Percentiles rank a stretch among this genome's conserved stretches.
Conservation (phyloP, 306 rosid species). For the Quercus bicolor region DNA sequence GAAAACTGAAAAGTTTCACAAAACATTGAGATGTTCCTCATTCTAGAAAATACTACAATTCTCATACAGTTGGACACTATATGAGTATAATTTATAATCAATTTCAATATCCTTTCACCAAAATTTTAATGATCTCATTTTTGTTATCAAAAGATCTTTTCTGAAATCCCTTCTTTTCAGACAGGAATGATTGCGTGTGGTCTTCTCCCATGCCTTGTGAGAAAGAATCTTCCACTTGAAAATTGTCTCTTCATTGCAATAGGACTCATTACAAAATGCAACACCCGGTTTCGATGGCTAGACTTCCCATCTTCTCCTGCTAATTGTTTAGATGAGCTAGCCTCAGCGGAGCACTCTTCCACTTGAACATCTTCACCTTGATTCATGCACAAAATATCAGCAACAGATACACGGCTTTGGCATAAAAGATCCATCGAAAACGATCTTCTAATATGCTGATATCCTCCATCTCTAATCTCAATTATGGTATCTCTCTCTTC, state of each 20-base stretch:
- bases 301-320: conserved; percentile 45
- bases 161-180: conserved; percentile 14
- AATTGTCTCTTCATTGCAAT: conserved; percentile 84
- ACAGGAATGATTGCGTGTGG: conserved; percentile 47
- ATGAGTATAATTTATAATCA: neutral
- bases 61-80: neutral
- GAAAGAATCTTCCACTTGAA: conserved; percentile 74
- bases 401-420: conserved; percentile 33
- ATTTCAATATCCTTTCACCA: neutral
- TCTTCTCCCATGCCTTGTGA: conserved; percentile 54
- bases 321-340: conserved; percentile 52
- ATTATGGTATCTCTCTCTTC: conserved; percentile 56
- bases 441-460: conserved; percentile 57
- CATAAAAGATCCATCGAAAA: conserved; percentile 73
- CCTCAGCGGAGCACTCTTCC: conserved; percentile 39
- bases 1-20: neutral
- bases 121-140: neutral
- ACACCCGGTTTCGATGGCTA: conserved; percentile 40
- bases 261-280: conserved; percentile 64
- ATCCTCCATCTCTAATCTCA: conserved; percentile 57
- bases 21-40: neutral
- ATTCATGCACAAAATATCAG: conserved; percentile 47
- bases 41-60: neutral
- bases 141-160: no score
- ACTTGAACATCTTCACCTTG: conserved; percentile 36